Evolutionary conservation across 2,329 filamentous ascomycete genomes (phyloP).

Genomic region (Cercospora zeina): DNA sequence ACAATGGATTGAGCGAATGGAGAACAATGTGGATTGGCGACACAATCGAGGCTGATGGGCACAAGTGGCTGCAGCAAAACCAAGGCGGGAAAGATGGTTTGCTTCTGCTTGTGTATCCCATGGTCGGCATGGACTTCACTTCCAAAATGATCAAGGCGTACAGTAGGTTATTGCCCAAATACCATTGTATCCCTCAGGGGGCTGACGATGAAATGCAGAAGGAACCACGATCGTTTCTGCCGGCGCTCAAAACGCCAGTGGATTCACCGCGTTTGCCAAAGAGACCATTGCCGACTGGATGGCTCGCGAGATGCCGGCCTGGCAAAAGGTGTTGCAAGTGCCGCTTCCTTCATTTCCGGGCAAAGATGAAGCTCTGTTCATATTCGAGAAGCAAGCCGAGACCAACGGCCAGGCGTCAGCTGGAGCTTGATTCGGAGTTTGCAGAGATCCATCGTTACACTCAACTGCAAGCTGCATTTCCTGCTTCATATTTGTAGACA

Average conservation of each 20-base stretch:
- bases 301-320: constrained; percentile 56
- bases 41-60: constrained; percentile 63
- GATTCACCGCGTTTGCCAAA: constrained; percentile 68
- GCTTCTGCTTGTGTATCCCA: constrained; percentile 70
- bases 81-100: constrained; percentile 57
- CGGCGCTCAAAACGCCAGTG: constrained; percentile 72
- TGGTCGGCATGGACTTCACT: constrained; percentile 68
- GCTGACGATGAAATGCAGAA: constrained; percentile 2
- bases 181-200: background rate
- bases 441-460: background rate
- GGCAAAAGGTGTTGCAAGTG: constrained; percentile 63
- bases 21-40: constrained; percentile 68
- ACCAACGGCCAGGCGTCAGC: background rate
- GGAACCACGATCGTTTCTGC: constrained; percentile 69
- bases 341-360: constrained; percentile 72
- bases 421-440: background rate
- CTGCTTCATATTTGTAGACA: background rate
- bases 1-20: constrained; percentile 68
- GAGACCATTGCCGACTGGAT: constrained; percentile 68
- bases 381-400: constrained; percentile 51
- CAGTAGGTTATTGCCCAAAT: constrained; percentile 31
- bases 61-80: constrained; percentile 56
- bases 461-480: background rate
- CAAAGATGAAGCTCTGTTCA: constrained; percentile 73
- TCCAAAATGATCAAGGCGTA: constrained; percentile 62